Conservation (phyloP, 2,329 filamentous ascomycete genomes). For the Fusarium euwallaceae region DNA sequence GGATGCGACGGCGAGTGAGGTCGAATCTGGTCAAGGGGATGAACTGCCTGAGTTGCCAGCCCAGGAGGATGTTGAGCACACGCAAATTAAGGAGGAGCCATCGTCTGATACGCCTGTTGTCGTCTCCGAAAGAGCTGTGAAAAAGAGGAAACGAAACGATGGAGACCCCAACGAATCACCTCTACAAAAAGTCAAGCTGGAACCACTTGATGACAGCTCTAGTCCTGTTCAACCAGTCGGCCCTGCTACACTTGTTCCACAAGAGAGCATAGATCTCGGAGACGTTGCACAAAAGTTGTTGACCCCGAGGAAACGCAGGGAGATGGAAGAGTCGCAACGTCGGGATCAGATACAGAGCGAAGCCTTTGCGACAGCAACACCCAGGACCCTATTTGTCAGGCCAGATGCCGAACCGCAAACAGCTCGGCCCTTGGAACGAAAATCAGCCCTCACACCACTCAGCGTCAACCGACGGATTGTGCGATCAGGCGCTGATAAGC, state of each 20-base stretch:
- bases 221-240: conserved; percentile 46
- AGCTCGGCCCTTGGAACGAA: conserved; percentile 31
- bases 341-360: conserved; percentile 18
- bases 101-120: conserved; percentile 67
- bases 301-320: conserved; percentile 54
- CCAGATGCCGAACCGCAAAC: conserved; percentile 36
- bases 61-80: conserved; percentile 11
- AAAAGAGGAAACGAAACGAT: conserved; percentile 60
- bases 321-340: conserved; percentile 35
- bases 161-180: conserved; percentile 39
- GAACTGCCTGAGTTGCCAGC: conserved; percentile 42
- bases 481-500: conserved; percentile 42
- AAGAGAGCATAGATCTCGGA: conserved; percentile 72
- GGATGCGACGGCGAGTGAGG: conserved; percentile 49
- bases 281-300: conserved; percentile 50
- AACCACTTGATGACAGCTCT: conserved; percentile 49
- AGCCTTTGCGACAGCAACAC: conserved; percentile 23
- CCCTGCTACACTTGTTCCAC: conserved; percentile 43
- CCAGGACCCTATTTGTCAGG: conserved; percentile 38
- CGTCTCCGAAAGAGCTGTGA: conserved; percentile 63
- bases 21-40: conserved; percentile 39
- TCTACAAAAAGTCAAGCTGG: conserved; percentile 58
- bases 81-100: conserved; percentile 63
- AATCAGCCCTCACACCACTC: conserved; percentile 54
- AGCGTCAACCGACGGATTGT: conserved; percentile 51